Evolutionary conservation across 139 green algal genomes (phyloP), one percentile per base, ranked within the genome.

Genomic region (Volvox africanus): DNA sequence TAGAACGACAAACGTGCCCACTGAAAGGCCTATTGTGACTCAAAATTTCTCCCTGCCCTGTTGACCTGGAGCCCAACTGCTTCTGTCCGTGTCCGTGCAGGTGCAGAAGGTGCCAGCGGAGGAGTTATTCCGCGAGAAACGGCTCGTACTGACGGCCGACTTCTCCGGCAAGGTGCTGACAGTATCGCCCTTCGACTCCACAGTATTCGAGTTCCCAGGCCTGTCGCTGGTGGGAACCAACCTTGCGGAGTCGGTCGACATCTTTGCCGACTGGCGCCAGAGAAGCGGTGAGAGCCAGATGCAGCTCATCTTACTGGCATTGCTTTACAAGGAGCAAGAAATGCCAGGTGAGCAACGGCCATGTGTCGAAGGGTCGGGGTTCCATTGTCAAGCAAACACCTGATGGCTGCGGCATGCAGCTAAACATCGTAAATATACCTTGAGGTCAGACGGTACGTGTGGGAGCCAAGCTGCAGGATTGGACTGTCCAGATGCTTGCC

Each of bases 261-360:
- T 91, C 32, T 91, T 93, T 32, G 13, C 33, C 11, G 90, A 89
- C 9, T 93, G 90, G 90, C 77, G 77, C 5, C 44, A 91, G n/a
- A 36, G 62, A 19, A 89, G n/a, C 67, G 90, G 85, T 1, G 73
- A 77, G 0, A 28, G 20, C 16, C 61, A 91, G 55, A 37, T 91
- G 91, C 85, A 91, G 79, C n/a, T 93, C 62, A 62, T 93, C 36
- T 2, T 93, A 68, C 80, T 93, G 86, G 86, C 91, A 16, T 80
- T 93, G 78, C 69, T 91, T 68, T 71, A 93, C 32, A 91, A 91
- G 67, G 91, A 93, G 86, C 55, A 80, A 24, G 91, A 88, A 44
- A 86, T 88, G 86, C 91, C 91, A 50, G 90, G 90, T 93, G 76
- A 55, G 9, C 44, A 55, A 9, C 9, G 44, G 44, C 44, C 44